Evolutionary conservation across 2,329 filamentous ascomycete species (phyloP).

Genomic region (Fusarium agapanthi): DNA sequence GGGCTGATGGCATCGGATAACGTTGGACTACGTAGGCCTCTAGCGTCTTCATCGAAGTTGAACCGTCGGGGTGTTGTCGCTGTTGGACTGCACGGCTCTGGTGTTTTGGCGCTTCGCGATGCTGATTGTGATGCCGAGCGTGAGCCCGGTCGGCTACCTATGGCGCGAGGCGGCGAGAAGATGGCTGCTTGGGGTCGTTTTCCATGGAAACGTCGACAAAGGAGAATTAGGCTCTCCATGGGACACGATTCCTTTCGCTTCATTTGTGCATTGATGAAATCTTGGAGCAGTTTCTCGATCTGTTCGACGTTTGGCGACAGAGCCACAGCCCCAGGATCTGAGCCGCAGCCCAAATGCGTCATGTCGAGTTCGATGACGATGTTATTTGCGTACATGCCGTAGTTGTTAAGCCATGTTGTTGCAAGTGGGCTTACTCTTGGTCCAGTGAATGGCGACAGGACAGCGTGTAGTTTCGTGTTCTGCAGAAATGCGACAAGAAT

Average conservation of each 20-base stretch:
- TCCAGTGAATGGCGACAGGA: slow-evolving; percentile 50
- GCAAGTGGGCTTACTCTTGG: slow-evolving; percentile 46
- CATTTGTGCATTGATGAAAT: slow-evolving; percentile 43
- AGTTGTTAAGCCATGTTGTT: slow-evolving; percentile 47
- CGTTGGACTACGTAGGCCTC: not conserved
- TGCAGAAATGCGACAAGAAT: slow-evolving; percentile 49
- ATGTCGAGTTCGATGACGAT: slow-evolving; percentile 54
- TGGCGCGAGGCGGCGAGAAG: not conserved
- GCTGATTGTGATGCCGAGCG: slow-evolving; percentile 15
- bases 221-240: slow-evolving; percentile 44
- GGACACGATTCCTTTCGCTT: slow-evolving; percentile 31
- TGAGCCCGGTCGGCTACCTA: slow-evolving; percentile 19
- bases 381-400: slow-evolving; percentile 48
- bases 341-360: slow-evolving; percentile 48
- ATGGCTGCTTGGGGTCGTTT: not conserved
- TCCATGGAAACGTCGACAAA: slow-evolving; percentile 49
- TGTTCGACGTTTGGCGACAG: slow-evolving; percentile 40
- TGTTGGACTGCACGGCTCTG: slow-evolving; percentile 7
- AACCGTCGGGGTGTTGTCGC: not conserved
- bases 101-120: slow-evolving; percentile 9
- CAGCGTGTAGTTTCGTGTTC: slow-evolving; percentile 49
- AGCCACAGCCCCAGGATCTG: slow-evolving; percentile 28
- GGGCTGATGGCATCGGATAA: not conserved
- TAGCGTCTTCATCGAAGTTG: not conserved
- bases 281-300: slow-evolving; percentile 40